These are phyloP conservation scores for Lachnellula suecica DNA, from an alignment of 2,329 filamentous ascomycete species.

Conservation along the genomic window DNA sequence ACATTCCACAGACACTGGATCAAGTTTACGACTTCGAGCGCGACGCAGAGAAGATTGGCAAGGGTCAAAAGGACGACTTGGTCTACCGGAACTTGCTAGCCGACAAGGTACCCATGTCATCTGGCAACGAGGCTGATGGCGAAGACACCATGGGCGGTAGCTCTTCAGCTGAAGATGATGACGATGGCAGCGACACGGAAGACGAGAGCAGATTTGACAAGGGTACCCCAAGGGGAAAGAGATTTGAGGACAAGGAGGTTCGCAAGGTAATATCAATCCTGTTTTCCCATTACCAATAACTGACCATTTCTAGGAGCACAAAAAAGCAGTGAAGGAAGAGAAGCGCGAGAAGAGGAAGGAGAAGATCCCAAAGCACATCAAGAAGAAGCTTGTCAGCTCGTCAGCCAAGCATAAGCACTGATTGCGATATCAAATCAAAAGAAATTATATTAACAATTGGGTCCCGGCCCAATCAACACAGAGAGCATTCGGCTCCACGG, in stretches of 20 bases:
- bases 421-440: constrained; percentile 13
- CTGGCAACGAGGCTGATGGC: constrained; percentile 38
- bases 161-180: constrained; percentile 40
- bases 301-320: constrained; percentile 58
- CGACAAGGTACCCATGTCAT: constrained; percentile 52
- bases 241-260: constrained; percentile 86
- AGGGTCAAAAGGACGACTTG: constrained; percentile 72
- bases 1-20: constrained; percentile 92
- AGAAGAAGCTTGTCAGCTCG: constrained; percentile 78
- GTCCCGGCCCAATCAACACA: background rate
- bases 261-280: constrained; percentile 62
- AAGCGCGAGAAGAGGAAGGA: constrained; percentile 90
- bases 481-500: background rate
- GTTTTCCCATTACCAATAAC: constrained; percentile 11
- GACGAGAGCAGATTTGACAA: constrained; percentile 61
- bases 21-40: constrained; percentile 96
- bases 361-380: constrained; percentile 95
- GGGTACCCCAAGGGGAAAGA: constrained; percentile 72
- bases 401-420: constrained; percentile 34
- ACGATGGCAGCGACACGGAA: constrained; percentile 43
- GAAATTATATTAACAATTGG: background rate
- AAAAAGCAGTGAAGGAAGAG: constrained; percentile 88
- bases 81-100: constrained; percentile 86
- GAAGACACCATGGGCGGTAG: constrained; percentile 39
- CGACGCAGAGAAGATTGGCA: constrained; percentile 74